A percentile compares a stretch with the other conserved stretches of the same genome.
These are phyloP conservation scores for Ophiostoma novo-ulmi DNA, from an alignment of 2,329 filamentous ascomycete species.

Conservation along the genomic window DNA sequence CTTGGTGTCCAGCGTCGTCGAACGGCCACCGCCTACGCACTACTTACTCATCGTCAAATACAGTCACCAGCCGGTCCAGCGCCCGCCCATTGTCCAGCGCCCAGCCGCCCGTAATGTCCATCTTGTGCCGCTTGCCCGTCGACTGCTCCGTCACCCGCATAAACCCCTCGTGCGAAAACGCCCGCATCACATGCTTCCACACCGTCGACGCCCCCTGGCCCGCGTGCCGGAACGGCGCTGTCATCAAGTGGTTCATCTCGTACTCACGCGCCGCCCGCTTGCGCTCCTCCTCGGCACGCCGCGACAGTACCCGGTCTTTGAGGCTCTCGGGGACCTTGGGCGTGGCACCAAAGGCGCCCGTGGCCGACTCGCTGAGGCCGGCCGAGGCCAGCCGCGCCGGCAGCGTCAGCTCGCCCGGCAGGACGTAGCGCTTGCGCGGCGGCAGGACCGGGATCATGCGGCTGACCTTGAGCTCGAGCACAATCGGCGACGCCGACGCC, in stretches of 20 bases:
- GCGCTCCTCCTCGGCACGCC: constrained; percentile 38
- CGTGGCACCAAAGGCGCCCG: not conserved
- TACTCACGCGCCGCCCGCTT: constrained; percentile 43
- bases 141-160: constrained; percentile 42
- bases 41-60: constrained; percentile 11
- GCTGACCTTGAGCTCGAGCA: constrained; percentile 50
- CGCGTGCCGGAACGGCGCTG: constrained; percentile 51
- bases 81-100: constrained; percentile 57
- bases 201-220: constrained; percentile 40
- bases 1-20: too few species aligned
- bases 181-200: constrained; percentile 44
- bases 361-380: constrained; percentile 3
- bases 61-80: constrained; percentile 49
- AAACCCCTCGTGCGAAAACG: constrained; percentile 55
- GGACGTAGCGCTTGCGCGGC: constrained; percentile 40
- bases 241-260: constrained; percentile 52
- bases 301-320: constrained; percentile 30
- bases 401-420: constrained; percentile 34
- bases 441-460: constrained; percentile 46
- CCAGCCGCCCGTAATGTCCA: constrained; percentile 54
- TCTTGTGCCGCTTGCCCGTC: constrained; percentile 41
- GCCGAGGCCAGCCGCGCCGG: not conserved
- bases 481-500: constrained; percentile 34
- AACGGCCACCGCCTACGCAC: too few species aligned
- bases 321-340: not conserved